These are phyloP conservation scores for Amanita muscaria DNA, from an alignment of 768 basidiomycete genomes.

Conservation along the genomic window DNA sequence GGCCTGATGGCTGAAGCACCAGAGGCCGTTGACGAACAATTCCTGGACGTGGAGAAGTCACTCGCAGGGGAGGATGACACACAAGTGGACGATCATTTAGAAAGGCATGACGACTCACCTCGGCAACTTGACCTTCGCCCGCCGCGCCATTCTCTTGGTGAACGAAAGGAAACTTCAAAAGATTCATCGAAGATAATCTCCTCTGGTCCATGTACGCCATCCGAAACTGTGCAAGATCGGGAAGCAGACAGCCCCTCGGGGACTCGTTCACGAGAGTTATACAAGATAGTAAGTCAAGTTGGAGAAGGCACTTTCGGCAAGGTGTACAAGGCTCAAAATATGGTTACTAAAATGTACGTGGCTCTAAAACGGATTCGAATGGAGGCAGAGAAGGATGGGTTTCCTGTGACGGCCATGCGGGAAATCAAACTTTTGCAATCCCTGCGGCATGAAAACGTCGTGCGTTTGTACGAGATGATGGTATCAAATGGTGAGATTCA, in stretches of 20 bases:
- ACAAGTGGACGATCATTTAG: neutral
- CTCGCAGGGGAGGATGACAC: neutral
- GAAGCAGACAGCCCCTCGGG: constrained; percentile 12
- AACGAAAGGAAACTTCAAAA: neutral
- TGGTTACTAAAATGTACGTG: constrained; percentile 64
- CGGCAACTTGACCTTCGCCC: neutral
- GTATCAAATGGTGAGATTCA: constrained; percentile 84
- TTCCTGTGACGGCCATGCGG: constrained; percentile 97
- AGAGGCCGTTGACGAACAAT: constrained; percentile 4
- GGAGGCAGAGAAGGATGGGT: constrained; percentile 96
- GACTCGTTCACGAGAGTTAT: constrained; percentile 45
- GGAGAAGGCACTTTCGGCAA: constrained; percentile 99
- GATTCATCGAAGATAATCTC: neutral
- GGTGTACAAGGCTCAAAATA: constrained; percentile 90
- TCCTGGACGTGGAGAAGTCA: neutral
- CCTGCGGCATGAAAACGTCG: constrained; percentile 81
- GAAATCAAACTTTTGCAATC: constrained; percentile 97
- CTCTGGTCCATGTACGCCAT: constrained; percentile 2
- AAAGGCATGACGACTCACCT: neutral
- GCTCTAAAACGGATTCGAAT: constrained; percentile 96
- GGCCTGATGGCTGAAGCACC: constrained; percentile 11
- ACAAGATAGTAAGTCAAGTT: constrained; percentile 85
- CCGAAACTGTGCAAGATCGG: constrained; percentile 2
- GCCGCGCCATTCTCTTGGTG: neutral
- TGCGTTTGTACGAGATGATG: constrained; percentile 96